These are phyloP conservation scores for Apiosordaria backusii DNA, from an alignment of 495 filamentous ascomycete species.

Conservation along the genomic window DNA sequence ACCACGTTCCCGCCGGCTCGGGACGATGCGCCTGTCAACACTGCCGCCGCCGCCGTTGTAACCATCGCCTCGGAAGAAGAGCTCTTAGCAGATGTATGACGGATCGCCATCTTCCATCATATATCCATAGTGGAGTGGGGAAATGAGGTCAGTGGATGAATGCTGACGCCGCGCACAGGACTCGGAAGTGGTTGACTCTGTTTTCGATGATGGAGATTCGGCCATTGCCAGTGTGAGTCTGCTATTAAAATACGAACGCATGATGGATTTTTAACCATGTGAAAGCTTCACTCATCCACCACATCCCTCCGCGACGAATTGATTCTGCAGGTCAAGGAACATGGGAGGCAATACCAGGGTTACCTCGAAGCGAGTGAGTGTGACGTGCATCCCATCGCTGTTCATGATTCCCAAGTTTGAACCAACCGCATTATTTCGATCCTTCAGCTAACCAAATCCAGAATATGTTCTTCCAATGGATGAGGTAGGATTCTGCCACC, in stretches of 20 bases:
- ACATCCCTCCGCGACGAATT: slow-evolving; percentile 15
- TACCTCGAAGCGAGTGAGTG: slow-evolving; percentile 16
- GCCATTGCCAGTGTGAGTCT: slow-evolving; percentile 6
- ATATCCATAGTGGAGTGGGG: too few relatives aligned
- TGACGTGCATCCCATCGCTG: background rate
- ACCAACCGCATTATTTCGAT: background rate
- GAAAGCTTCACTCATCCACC: slow-evolving; percentile 15
- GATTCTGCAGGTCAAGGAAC: slow-evolving; percentile 13
- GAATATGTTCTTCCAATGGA: slow-evolving; percentile 21
- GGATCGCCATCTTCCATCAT: too few relatives aligned
- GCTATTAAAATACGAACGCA: too few relatives aligned
- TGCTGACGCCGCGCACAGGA: background rate
- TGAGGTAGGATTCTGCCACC: slow-evolving; percentile 6
- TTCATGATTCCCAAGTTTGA: background rate
- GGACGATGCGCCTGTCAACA: background rate
- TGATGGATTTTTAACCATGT: background rate
- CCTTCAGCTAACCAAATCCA: background rate
- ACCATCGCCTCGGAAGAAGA: background rate
- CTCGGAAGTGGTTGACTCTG: background rate
- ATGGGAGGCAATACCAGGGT: slow-evolving; percentile 15
- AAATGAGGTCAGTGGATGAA: background rate
- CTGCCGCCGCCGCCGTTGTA: background rate
- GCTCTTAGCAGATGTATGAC: background rate
- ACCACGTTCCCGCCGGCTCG: background rate
- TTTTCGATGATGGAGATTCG: slow-evolving; percentile 9